A percentile compares a stretch with the other conserved stretches of the same genome.
These are phyloP conservation scores for Fomitiporia mediterranea DNA, from an alignment of 1,284 basidiomycete genomes.

Conservation along the genomic window DNA sequence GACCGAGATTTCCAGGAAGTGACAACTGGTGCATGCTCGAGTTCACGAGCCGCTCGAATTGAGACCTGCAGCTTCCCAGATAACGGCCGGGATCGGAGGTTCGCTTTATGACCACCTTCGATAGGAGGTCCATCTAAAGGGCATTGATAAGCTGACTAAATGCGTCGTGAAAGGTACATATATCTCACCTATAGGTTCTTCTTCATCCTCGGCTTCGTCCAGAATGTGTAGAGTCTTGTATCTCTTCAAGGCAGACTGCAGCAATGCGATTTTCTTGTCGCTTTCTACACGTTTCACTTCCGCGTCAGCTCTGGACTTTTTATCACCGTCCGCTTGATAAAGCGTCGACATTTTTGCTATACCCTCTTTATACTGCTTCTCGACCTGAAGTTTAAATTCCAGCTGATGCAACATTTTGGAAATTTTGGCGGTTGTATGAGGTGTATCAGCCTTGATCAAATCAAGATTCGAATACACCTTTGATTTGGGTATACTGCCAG, in stretches of 20 bases:
- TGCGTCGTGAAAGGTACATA: conserved; percentile 14
- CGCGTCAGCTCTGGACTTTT: conserved; percentile 87
- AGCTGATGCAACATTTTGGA: conserved; percentile 98
- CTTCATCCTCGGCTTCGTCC: conserved; percentile 83
- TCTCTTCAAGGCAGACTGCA: conserved; percentile 88
- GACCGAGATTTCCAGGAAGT: conserved; percentile 58
- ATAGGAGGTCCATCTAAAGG: conserved; percentile 44
- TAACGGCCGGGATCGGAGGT: conserved; percentile 85
- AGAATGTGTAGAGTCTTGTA: conserved; percentile 96
- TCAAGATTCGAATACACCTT: conserved; percentile 80
- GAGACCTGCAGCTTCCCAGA: conserved; percentile 92
- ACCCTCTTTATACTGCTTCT: conserved; percentile 96
- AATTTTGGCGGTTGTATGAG: conserved; percentile 94
- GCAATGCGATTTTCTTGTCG: conserved; percentile 92
- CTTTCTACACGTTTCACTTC: conserved; percentile 93
- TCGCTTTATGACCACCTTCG: conserved; percentile 88
- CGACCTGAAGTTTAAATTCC: conserved; percentile 98
- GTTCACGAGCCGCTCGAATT: conserved; percentile 85
- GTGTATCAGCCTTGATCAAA: conserved; percentile 96
- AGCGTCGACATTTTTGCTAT: conserved; percentile 99
- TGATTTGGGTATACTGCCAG: conserved; percentile 39
- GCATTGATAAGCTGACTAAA: conserved; percentile 12
- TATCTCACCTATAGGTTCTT: conserved; percentile 52
- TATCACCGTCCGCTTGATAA: conserved; percentile 94
- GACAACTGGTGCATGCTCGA: conserved; percentile 86